Evolutionary conservation across 2,329 filamentous ascomycete species (phyloP), one percentile per base, ranked within the genome.

Genomic region (Metarhizium guizhouense): DNA sequence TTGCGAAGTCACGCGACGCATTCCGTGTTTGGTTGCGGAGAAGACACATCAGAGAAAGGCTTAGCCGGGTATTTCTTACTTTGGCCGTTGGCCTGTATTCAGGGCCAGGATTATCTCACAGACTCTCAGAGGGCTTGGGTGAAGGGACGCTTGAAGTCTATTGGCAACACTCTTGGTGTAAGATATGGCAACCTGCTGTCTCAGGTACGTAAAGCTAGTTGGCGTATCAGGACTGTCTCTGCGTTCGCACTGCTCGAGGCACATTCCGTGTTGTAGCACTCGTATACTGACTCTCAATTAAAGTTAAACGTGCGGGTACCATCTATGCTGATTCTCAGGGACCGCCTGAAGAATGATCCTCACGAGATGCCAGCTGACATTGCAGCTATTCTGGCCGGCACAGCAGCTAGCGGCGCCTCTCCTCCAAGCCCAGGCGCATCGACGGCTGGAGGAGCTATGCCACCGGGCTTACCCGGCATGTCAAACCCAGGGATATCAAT

Each of bases 321-420:
- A 3, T 83, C 80, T 1, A 84, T 84, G 81, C 72, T 83, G 57
- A 82, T 85, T 64, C 74, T 73, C 29, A 70, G 76, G 36, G 80
- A 83, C 62, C 58, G 57, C 6, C 29, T 60, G 40, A 56, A 56
- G 42, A 56, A 51, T 47, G 56, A 52, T 29, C 53, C 53, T 1
- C 53, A 56, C 16, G 53, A 38, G 13, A 29, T 53, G 5, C 48
- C 57, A 14, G 47, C 18, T 8, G 45, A 50, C 40, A 38, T 54
- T 34, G 52, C 51, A 10, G 43, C 29, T n/a, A 16, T 52, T 29
- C 14, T 54, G 30, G 52, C 54, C 10, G 32, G 38, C n/a, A 47
- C 54, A 34, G 18, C 29, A 10, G 11, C 51, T 6, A 30, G 36
- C 4, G 14, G 52, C 8, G 42, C 6, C 36, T 16, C 25, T 10